Percentiles rank a stretch among this genome's conserved stretches.
Conservation (phyloP, 305 asterid species). For the Rubia tinctorum region DNA sequence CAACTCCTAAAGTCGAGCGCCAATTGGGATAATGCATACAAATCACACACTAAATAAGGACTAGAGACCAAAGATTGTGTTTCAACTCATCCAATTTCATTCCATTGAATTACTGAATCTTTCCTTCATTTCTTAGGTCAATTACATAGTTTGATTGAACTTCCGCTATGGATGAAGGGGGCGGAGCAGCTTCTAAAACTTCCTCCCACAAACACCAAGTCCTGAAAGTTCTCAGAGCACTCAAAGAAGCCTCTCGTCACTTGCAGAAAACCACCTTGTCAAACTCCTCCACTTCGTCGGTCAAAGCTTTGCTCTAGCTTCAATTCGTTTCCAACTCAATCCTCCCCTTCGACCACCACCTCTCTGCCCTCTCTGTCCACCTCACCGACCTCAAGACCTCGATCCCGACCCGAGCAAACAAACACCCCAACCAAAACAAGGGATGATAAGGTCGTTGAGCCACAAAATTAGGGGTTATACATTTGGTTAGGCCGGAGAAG, state of each 20-base stretch:
- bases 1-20: too few relatives aligned
- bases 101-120: not conserved
- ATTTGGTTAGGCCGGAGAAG: too few relatives aligned
- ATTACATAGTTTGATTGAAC: not conserved
- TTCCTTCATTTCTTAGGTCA: too few relatives aligned
- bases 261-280: slow-evolving; percentile 27
- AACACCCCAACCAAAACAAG: slow-evolving; percentile 30
- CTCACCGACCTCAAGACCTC: slow-evolving; percentile 42
- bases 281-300: slow-evolving; percentile 27
- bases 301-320: slow-evolving; percentile 42
- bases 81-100: not conserved
- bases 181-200: not conserved
- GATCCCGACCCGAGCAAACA: slow-evolving; percentile 32
- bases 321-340: slow-evolving; percentile 36
- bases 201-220: slow-evolving; percentile 18
- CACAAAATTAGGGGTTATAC: too few relatives aligned
- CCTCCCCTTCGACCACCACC: slow-evolving; percentile 41
- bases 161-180: slow-evolving; percentile 21
- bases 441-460: slow-evolving; percentile 48
- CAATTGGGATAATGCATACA: not conserved
- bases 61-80: not conserved
- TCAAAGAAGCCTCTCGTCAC: slow-evolving; percentile 43
- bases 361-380: slow-evolving; percentile 37
- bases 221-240: slow-evolving; percentile 34
- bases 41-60: not conserved